Conservation (phyloP, 208 protist species). For the Wallacemonas sp. region DNA sequence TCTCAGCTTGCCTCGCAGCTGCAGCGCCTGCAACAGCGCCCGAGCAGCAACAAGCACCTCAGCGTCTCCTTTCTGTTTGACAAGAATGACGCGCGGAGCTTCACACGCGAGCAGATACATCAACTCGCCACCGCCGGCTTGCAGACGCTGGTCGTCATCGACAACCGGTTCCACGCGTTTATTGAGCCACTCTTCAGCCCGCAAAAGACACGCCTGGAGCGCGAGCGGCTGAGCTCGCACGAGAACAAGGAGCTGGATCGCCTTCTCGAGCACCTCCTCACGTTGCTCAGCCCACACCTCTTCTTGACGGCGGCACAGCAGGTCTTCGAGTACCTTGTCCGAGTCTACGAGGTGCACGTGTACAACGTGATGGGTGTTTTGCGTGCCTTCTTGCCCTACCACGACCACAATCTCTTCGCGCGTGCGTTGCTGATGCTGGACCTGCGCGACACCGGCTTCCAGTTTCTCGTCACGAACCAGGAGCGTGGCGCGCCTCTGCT, state of each 20-base stretch:
- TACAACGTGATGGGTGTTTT: slow-evolving; percentile 77
- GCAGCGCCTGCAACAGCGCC: slow-evolving; percentile 69
- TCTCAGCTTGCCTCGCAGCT: slow-evolving; percentile 84
- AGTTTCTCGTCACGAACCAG: slow-evolving; percentile 82
- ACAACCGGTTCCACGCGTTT: slow-evolving; percentile 86
- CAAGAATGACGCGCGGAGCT: slow-evolving; percentile 64
- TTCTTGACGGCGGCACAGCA: slow-evolving; percentile 86
- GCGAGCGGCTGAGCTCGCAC: slow-evolving; percentile 43
- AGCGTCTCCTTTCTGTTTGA: slow-evolving; percentile 82
- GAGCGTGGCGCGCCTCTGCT: slow-evolving; percentile 72
- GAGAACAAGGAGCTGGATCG: slow-evolving; percentile 43
- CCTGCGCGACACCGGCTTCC: slow-evolving; percentile 83
- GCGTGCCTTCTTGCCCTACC: slow-evolving; percentile 79
- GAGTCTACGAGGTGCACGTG: slow-evolving; percentile 84
- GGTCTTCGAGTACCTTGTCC: slow-evolving; percentile 86
- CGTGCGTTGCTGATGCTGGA: slow-evolving; percentile 78
- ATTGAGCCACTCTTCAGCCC: slow-evolving; percentile 66
- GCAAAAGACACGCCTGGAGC: slow-evolving; percentile 63
- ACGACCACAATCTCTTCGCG: slow-evolving; percentile 87
- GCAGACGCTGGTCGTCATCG: slow-evolving; percentile 68
- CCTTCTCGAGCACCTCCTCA: slow-evolving; percentile 65
- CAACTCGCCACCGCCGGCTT: slow-evolving; percentile 76
- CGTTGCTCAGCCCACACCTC: slow-evolving; percentile 80
- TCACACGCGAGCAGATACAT: slow-evolving; percentile 85
- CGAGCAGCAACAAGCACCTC: slow-evolving; percentile 58